Percentiles rank a stretch among this genome's conserved stretches.
Evolutionary conservation across 208 protist genomes (phyloP).

Genomic region (Leishmania tarentolae): DNA sequence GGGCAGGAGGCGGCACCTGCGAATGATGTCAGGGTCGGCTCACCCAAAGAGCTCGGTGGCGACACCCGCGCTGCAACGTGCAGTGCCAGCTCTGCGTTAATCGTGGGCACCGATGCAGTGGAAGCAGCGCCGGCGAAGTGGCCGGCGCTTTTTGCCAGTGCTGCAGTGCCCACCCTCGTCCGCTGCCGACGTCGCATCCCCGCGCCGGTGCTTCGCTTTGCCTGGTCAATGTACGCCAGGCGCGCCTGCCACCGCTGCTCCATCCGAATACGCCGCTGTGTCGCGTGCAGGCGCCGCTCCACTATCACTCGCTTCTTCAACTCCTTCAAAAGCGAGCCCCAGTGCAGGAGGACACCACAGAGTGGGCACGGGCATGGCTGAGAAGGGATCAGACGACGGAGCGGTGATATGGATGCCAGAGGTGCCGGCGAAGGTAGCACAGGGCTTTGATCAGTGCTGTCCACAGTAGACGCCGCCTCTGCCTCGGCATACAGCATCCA

Average conservation of each 20-base stretch:
- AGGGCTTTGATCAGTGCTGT: background rate
- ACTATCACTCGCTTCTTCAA: conserved; percentile 64
- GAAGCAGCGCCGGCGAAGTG: background rate
- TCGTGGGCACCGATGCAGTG: background rate
- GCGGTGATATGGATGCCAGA: conserved; percentile 3
- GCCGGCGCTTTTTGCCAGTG: background rate
- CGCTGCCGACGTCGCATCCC: background rate
- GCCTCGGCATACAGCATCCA: conserved; percentile 56
- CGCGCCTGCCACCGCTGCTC: conserved; percentile 50
- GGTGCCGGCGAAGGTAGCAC: conserved; percentile 5
- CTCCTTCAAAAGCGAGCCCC: conserved; percentile 58
- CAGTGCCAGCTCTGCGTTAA: background rate
- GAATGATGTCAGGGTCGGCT: background rate
- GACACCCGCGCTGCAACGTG: background rate
- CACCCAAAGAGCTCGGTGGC: background rate
- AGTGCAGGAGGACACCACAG: conserved; percentile 66
- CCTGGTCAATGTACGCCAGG: conserved; percentile 25
- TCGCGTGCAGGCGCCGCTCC: conserved; percentile 38
- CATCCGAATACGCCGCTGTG: conserved; percentile 46
- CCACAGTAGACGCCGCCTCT: background rate
- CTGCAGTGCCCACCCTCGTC: background rate
- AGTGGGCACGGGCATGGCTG: conserved; percentile 64
- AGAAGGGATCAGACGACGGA: conserved; percentile 16
- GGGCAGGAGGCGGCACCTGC: background rate
- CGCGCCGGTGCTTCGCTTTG: conserved; percentile 2